Evolutionary conservation across 768 basidiomycete genomes (phyloP), one percentile per base, ranked within the genome.

Genomic region (Phylloporus sp.): DNA sequence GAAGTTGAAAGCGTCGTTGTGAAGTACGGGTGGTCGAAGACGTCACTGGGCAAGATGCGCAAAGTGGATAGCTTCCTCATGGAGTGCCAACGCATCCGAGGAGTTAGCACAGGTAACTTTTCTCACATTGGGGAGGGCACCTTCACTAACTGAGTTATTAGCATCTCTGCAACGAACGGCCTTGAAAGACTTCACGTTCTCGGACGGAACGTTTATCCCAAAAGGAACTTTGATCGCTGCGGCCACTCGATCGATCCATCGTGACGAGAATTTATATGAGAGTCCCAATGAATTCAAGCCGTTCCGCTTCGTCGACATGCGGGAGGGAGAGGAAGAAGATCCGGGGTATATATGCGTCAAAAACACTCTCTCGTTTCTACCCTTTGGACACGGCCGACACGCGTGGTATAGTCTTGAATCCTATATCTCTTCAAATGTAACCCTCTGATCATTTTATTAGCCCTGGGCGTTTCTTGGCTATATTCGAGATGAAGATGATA

Each of bases 391-490:
- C n/a, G n/a, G n/a, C n/a, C 33, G 9, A 43, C 17, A 24, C 7
- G 42, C 42, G 9, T n/a, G 42, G 42, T 34, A 43, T 27, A 33
- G 2, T 0, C 15, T 31, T 18, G n/a, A 6, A 7, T 20, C 22
- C 11, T 11, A n/a, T 8, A 2, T 14, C 27, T 9, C 1, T 5
- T 4, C 15, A 20, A 6, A 22, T 17, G 9, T 27, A 26, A 27
- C 3, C 18, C 9, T 29, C 10, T 3, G 15, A 22, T n/a, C 9
- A 11, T 28, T 24, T 11, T 2, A 20, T 8, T 13, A 57, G 56
- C n/a, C 56, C 56, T 3, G 54, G 54, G 5, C 55, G 55, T 10
- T 57, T 57, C 41, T 46, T 57, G 2, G 51, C 46, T 1, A 38
- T 33, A 1, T 38, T 3, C 29, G 11, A 9, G n/a, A 31, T 57